Base-by-base conservation (phyloP, 2,329 filamentous ascomycete genomes). In the Arthroderma uncinatum region DNA sequence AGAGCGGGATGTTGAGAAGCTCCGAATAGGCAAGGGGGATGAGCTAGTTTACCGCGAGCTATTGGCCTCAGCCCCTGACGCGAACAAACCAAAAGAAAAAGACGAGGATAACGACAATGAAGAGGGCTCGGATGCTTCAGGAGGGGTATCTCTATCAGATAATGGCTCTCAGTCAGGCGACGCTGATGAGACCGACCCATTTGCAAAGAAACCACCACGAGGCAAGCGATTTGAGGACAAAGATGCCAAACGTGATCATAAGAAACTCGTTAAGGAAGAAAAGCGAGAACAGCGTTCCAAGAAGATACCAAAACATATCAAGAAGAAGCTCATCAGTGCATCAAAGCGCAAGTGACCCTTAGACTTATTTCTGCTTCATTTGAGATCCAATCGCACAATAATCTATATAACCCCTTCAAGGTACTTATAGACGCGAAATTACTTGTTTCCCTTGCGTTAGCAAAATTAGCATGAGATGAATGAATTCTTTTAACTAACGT, bases 241-340 rank as follows among this genome's bases (percentile, higher is more conserved):
- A 73, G 89, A 95, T 10, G 82, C 82, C 59, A 97, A 96, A 71
- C 86, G 85, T 63, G 83, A 82, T 62, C 93, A 96, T 71, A 98
- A 98, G 71, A 82, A 83, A 69, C 85, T 86, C 1, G 86, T 96
- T 64, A 98, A 97, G 74, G 92, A 96, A 67, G 92, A 91, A 66
- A 96, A 95, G 76, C 84, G 89, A 36, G 91, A 96, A 71, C 90
- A 94, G 76, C 79, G 93, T 59, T 89, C 92, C 71, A 87, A 88
- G 2, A 98, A 98, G 78, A 95, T 98, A 74, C 92, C 93, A 0
- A 98, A 98, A 75, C 84, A 94, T 69, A 63, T 95, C 34, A 98
- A 98, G 80, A 97, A 96, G 78, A 88, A 86, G 69, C 73, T 95
- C 58, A 82, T 95, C 25, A 80, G 79, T 57, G 25, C 61, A 14